A percentile compares a stretch with the other conserved stretches of the same genome.
Conservation (phyloP, 1,284 basidiomycete species). For the Cystobasidium slooffiae region DNA sequence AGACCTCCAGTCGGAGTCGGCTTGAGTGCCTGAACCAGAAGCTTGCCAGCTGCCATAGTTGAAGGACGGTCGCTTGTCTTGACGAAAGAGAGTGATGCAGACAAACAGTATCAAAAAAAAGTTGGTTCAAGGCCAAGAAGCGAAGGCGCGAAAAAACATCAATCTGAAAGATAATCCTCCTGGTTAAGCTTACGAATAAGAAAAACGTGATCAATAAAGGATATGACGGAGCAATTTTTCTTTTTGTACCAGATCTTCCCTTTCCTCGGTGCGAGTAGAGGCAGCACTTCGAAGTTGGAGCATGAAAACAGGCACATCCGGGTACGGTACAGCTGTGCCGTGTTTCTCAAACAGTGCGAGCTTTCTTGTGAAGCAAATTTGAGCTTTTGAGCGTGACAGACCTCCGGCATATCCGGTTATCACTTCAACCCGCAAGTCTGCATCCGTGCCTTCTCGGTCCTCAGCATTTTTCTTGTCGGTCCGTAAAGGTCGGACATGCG, state of each 20-base stretch:
- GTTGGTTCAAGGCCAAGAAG: not conserved
- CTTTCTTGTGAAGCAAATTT: not conserved
- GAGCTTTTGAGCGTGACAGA: too few relatives aligned
- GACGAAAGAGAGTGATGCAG: not conserved
- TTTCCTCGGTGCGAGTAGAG: not conserved
- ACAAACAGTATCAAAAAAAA: not conserved
- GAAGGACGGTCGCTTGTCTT: not conserved
- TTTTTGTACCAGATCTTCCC: not conserved
- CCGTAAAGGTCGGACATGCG: constrained; percentile 5
- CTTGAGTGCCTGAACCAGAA: constrained; percentile 31
- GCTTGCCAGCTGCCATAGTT: constrained; percentile 13
- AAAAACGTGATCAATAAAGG: constrained; percentile 2
- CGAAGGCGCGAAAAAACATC: not conserved
- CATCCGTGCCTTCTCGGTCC: not conserved
- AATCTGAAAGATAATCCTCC: not conserved
- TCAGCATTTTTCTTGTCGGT: not conserved
- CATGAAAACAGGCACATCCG: not conserved
- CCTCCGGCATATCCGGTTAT: not conserved
- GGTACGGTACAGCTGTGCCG: not conserved
- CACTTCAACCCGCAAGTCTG: not conserved
- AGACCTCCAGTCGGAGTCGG: constrained; percentile 30
- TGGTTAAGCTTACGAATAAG: not conserved
- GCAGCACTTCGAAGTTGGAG: not conserved
- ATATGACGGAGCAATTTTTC: not conserved
- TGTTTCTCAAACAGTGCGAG: not conserved